Evolutionary conservation across 768 basidiomycete species (phyloP), one percentile per base, ranked within the genome.

Genomic region (Lyophyllum decastes): DNA sequence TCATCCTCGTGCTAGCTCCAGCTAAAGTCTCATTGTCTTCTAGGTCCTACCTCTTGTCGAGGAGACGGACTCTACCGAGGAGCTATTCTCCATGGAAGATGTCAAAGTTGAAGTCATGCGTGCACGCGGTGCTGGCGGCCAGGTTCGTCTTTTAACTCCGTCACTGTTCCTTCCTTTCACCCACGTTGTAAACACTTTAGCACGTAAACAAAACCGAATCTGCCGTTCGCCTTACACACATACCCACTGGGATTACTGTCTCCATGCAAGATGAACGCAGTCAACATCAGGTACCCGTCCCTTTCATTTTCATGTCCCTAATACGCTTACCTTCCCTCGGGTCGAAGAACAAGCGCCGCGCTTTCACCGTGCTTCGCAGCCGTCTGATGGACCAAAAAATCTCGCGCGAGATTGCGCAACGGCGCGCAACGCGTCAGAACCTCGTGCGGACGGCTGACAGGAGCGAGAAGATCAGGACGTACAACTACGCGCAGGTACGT

Each of bases 201-300:
- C 96, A 98, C 73, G 97, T 98, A 66, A 99, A 99, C 76, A 93
- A 90, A 80, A 98, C 97, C 0, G 97, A 99, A 73, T 98, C 96
- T 2, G 96, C 97, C 2, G 95, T 99, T 21, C 88, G 97, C 1
- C 72, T 98, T 45, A 96, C 94, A 0, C 97, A 99, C 66, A 74
- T 90, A 14, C 96, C 97, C 1, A 91, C 94, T 3, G 95, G 96
- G 0, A 88, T 98, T 54, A 90, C 89, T 1, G 96, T 98, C 9
- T 95, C 94, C 8, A 98, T 98, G 92, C 97, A 99, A 75, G 95
- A 99, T 66, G 94, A 95, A 63, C 84, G 97, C 6, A 93, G 90
- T 69, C 97, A 99, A 67, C 96, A 98, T 71, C 90, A 93, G 78
- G 94, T 94, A 56, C 11, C 76, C 61, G 30, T 30, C 10, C 22